These are phyloP conservation scores for Rhodotorula sphaerocarpa DNA, from an alignment of 768 basidiomycete species.

Conservation along the genomic window DNA sequence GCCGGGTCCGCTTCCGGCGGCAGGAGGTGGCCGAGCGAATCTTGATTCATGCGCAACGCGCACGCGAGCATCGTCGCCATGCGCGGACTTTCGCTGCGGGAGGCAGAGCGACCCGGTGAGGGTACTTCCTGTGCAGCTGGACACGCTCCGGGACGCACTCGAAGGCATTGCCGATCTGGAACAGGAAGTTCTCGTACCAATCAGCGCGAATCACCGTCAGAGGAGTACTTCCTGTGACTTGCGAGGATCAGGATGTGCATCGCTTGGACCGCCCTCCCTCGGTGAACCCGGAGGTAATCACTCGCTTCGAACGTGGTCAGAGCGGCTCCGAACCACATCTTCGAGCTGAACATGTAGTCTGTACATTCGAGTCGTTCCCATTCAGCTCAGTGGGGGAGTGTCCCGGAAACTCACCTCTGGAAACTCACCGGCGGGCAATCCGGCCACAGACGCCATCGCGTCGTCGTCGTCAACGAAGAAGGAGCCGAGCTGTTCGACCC, in stretches of 20 bases:
- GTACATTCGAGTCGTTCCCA: not conserved
- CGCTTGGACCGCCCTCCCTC: not conserved
- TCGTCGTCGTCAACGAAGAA: not conserved
- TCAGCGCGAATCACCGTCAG: not conserved
- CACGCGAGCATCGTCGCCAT: not conserved
- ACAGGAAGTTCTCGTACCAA: not conserved
- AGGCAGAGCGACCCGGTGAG: not conserved
- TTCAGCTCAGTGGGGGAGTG: not conserved
- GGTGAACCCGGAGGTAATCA: not conserved
- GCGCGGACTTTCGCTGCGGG: not conserved
- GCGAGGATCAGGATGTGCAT: not conserved
- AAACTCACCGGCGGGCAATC: not conserved
- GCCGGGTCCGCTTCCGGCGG: not conserved
- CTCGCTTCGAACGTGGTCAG: not conserved
- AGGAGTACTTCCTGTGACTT: not conserved
- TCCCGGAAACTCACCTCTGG: not conserved
- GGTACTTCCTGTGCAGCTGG: not conserved
- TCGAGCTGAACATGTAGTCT: not conserved
- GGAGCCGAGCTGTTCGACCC: not conserved
- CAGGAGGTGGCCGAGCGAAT: not conserved
- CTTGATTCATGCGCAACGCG: not conserved
- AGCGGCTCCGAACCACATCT: not conserved
- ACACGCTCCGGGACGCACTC: not conserved
- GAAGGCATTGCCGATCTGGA: not conserved
- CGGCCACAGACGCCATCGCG: not conserved